Conservation (phyloP, 2,329 filamentous ascomycete species). For the Pestalotiopsis sp. region DNA sequence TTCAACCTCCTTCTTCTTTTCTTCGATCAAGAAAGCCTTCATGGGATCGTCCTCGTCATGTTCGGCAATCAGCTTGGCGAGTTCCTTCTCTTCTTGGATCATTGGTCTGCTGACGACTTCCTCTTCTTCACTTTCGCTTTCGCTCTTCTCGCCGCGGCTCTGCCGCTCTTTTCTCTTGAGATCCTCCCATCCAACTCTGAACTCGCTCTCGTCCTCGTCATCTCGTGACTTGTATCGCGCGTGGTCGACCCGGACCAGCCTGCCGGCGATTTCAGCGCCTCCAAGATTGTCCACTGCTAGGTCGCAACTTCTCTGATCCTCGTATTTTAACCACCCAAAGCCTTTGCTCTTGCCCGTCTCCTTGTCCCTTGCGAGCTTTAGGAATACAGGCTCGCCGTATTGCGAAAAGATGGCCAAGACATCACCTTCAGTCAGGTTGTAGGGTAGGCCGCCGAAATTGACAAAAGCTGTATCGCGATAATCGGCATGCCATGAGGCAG, state of each 20-base stretch:
- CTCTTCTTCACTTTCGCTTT: conserved; percentile 45
- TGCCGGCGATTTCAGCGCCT: conserved; percentile 80
- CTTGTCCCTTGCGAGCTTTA: conserved; percentile 91
- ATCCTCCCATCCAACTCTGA: conserved; percentile 61
- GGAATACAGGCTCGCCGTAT: conserved; percentile 90
- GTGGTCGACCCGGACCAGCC: conserved; percentile 87
- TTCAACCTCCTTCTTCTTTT: conserved; percentile 88
- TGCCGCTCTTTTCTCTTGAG: conserved; percentile 52
- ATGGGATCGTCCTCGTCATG: conserved; percentile 97
- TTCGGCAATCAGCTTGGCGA: conserved; percentile 73
- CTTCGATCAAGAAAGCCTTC: conserved; percentile 86
- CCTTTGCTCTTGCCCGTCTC: conserved; percentile 94
- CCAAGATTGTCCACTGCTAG: conserved; percentile 95
- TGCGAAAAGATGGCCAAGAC: conserved; percentile 96
- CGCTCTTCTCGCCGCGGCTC: conserved; percentile 35
- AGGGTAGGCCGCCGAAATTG: conserved; percentile 93
- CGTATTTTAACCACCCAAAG: conserved; percentile 97
- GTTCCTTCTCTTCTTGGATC: conserved; percentile 80
- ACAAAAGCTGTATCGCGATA: conserved; percentile 97
- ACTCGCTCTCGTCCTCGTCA: conserved; percentile 69
- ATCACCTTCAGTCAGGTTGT: conserved; percentile 92
- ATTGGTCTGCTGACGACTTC: conserved; percentile 55
- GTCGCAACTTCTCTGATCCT: conserved; percentile 95
- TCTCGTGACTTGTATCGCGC: conserved; percentile 88
- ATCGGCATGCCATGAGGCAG: conserved; percentile 95